Evolutionary conservation across 1,284 basidiomycete species (phyloP).

Genomic region (Schizopora paradoxa): DNA sequence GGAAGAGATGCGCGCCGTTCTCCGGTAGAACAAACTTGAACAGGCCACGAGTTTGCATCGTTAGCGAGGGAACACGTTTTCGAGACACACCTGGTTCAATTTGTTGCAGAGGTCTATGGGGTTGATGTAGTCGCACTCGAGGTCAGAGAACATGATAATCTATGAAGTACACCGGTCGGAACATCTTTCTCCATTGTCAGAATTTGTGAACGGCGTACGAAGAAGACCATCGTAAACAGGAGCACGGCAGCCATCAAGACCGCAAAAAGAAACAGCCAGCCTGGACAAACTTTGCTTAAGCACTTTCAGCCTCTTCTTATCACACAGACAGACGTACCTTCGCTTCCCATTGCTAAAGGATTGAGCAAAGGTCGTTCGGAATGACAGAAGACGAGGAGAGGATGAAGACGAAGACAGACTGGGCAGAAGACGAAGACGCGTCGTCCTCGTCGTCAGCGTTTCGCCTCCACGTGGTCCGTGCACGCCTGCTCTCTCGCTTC

Average conservation of each 20-base stretch:
- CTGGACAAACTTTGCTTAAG: too few relatives aligned
- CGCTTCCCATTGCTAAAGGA: too few relatives aligned
- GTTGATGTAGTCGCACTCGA: slow-evolving; percentile 99
- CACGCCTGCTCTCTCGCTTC: too few relatives aligned
- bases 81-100: slow-evolving; percentile 81
- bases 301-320: too few relatives aligned
- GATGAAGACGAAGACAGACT: too few relatives aligned
- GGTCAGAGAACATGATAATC: slow-evolving; percentile 99
- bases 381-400: too few relatives aligned
- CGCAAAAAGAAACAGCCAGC: slow-evolving; percentile 92
- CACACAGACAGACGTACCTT: too few relatives aligned
- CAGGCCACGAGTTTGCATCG: neutral
- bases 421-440: too few relatives aligned
- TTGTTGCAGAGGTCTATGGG: slow-evolving; percentile 99
- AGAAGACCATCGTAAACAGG: slow-evolving; percentile 97
- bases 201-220: slow-evolving; percentile 57
- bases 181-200: slow-evolving; percentile 2
- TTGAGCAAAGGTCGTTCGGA: too few relatives aligned
- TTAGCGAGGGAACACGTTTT: neutral
- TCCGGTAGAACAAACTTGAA: slow-evolving; percentile 93
- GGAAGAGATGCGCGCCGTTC: slow-evolving; percentile 91
- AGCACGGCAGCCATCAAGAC: slow-evolving; percentile 90
- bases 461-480: too few relatives aligned
- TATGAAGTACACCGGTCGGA: slow-evolving; percentile 30
- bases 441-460: too few relatives aligned